Evolutionary conservation across 2,329 filamentous ascomycete genomes (phyloP), one percentile per base, ranked within the genome.

Genomic region (Arthrobotrys entomopaga): DNA sequence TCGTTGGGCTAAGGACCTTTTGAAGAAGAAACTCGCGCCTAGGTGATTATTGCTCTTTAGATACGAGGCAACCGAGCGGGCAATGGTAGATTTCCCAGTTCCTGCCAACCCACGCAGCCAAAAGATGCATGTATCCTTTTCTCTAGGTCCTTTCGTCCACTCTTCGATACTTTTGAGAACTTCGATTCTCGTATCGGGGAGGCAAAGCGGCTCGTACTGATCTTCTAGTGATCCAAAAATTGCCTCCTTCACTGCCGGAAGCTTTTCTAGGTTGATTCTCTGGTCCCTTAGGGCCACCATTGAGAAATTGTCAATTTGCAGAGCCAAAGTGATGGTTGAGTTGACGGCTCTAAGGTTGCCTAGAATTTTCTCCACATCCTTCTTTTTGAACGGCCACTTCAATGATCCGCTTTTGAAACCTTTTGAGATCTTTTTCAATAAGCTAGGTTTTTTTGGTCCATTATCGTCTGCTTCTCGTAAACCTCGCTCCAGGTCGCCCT

Each of bases 1-100:
- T 19, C 81, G 80, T 69, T 83, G 81, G 2, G 77, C 56, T 83
- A 52, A 82, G 0, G 81, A 82, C 71, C 79, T 81, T 61, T 83
- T 83, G 77, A 67, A 85, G 85, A 78, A 84, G 75, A 85, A 85
- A 71, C 80, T 82, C 1, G 80, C 81, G 15, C 79, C 80, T 43
- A 83, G 78, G 15, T 73, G 24, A 5, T 75, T 43, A 8, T 65
- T 65, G 0, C 77, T 60, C 7, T 75, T 65, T 38, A 80, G 63
- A 10, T 38, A 64, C 8, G 63, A 65, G 26, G 81, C 79, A n/a
- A 82, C 63, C 11, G 80, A 82, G 6, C 80, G 78, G 22, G 81
- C 78, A 58, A 82, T 79, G 0, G 81, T 82, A 2, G 80, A 81
- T 61, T 81, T 81, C 29, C 80, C 80, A 6, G 79, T 81, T n/a